Percentiles rank a stretch among this genome's conserved stretches.
These are phyloP conservation scores for Ceratocystis colombiana DNA, from an alignment of 2,329 filamentous ascomycete species.

Conservation along the genomic window DNA sequence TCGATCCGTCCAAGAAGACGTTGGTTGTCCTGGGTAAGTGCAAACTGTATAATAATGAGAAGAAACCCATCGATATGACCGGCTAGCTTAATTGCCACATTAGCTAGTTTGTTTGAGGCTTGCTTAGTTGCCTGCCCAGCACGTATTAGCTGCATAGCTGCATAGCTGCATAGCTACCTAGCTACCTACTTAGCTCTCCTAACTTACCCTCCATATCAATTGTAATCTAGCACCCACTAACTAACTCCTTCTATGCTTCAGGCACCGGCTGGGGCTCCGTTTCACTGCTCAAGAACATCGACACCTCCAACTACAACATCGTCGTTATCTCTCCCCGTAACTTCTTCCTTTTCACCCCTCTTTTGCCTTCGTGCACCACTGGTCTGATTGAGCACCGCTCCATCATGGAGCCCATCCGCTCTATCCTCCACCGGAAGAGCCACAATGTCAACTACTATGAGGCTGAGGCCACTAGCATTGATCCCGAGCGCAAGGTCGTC, in stretches of 20 bases:
- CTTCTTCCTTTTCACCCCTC: slow-evolving; percentile 98
- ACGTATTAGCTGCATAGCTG: no score
- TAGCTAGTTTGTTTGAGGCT: no score
- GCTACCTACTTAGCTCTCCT: no score
- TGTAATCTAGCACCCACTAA: slow-evolving; percentile 12
- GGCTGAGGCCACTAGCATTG: slow-evolving; percentile 91
- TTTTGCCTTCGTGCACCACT: slow-evolving; percentile 93
- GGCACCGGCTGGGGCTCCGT: slow-evolving; percentile 94
- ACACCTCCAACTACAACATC: slow-evolving; percentile 98
- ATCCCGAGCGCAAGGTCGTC: slow-evolving; percentile 79
- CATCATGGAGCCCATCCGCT: slow-evolving; percentile 98
- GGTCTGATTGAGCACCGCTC: slow-evolving; percentile 97
- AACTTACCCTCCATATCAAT: slow-evolving; percentile 27
- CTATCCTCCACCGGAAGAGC: slow-evolving; percentile 92
- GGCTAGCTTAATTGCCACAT: no score
- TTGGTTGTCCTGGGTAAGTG: slow-evolving; percentile 82
- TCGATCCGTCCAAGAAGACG: slow-evolving; percentile 90
- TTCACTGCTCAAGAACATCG: slow-evolving; percentile 94
- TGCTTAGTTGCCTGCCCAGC: no score
- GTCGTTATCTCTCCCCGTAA: slow-evolving; percentile 95
- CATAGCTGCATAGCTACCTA: no score
- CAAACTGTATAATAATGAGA: background rate
- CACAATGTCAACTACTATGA: slow-evolving; percentile 93
- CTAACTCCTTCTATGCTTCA: slow-evolving; percentile 33
- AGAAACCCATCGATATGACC: background rate